A percentile compares a stretch with the other conserved stretches of the same genome.
These are phyloP conservation scores for Diddensiella transvaalensis DNA, from an alignment of 805 yeast species.

Conservation along the genomic window DNA sequence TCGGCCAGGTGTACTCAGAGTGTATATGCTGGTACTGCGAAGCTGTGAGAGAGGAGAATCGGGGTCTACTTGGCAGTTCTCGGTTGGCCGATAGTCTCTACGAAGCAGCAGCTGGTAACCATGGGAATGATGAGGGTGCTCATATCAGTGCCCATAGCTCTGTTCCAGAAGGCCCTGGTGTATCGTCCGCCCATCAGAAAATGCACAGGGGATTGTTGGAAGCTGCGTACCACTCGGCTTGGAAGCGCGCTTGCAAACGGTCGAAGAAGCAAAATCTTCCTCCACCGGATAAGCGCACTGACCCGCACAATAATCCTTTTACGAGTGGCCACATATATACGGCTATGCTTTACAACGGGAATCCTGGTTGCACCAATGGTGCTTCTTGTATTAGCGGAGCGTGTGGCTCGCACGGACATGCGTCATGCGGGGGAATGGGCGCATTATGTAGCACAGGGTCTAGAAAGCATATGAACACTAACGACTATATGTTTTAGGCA, in stretches of 20 bases:
- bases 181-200: background rate
- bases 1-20: slow-evolving; percentile 14
- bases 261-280: slow-evolving; percentile 4
- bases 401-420: slow-evolving; percentile 3
- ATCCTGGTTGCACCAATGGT: background rate
- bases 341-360: background rate
- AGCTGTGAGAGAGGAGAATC: slow-evolving; percentile 10
- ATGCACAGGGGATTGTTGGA: background rate
- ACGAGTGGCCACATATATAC: background rate
- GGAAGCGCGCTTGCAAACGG: slow-evolving; percentile 1
- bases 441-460: background rate
- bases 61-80: background rate
- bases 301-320: slow-evolving; percentile 4
- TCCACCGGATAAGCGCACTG: background rate
- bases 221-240: background rate
- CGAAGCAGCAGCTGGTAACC: background rate
- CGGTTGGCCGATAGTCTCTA: background rate
- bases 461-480: background rate
- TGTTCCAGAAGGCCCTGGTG: background rate
- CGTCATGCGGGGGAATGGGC: slow-evolving; percentile 5
- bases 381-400: slow-evolving; percentile 2
- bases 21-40: slow-evolving; percentile 20
- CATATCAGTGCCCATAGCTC: slow-evolving; percentile 18
- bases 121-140: background rate
- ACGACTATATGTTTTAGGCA: no score